Conservation (phyloP, 2,329 filamentous ascomycete genomes). For the Pseudogymnoascus sp. region DNA sequence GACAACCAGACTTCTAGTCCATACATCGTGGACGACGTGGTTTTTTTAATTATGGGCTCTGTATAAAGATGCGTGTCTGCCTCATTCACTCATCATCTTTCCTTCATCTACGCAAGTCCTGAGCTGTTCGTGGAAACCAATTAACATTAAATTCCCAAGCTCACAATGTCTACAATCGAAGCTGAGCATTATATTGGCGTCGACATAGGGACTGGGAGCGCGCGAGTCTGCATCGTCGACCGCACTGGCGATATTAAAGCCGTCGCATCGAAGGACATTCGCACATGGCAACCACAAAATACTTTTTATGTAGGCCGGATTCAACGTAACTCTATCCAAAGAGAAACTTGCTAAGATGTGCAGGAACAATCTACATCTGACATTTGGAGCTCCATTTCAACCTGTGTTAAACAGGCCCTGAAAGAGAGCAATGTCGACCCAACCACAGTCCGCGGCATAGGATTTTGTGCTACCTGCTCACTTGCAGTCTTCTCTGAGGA, state of each 20-base stretch:
- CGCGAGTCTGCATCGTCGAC: conserved; percentile 92
- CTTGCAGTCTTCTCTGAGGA: conserved; percentile 83
- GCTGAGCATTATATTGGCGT: conserved; percentile 69
- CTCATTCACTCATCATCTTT: background rate
- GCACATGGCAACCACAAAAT: conserved; percentile 69
- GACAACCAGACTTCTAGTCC: too few species aligned
- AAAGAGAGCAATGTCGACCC: conserved; percentile 73
- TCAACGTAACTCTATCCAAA: conserved; percentile 17
- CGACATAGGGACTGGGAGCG: conserved; percentile 93
- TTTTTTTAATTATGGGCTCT: background rate
- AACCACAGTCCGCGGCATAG: conserved; percentile 73
- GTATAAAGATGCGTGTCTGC: background rate
- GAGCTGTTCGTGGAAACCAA: background rate
- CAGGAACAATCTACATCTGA: conserved; percentile 96
- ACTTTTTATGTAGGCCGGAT: conserved; percentile 59
- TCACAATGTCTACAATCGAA: conserved; percentile 9
- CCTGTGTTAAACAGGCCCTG: conserved; percentile 75
- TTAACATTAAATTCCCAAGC: background rate
- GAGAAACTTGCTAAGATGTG: background rate
- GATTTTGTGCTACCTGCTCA: conserved; percentile 98
- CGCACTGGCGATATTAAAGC: conserved; percentile 78
- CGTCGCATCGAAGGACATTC: conserved; percentile 66
- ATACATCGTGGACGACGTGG: background rate
- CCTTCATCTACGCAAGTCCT: background rate
- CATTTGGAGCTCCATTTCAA: conserved; percentile 93